Evolutionary conservation across 257 asterid species (phyloP).

Genomic region (Solanum virginianum): DNA sequence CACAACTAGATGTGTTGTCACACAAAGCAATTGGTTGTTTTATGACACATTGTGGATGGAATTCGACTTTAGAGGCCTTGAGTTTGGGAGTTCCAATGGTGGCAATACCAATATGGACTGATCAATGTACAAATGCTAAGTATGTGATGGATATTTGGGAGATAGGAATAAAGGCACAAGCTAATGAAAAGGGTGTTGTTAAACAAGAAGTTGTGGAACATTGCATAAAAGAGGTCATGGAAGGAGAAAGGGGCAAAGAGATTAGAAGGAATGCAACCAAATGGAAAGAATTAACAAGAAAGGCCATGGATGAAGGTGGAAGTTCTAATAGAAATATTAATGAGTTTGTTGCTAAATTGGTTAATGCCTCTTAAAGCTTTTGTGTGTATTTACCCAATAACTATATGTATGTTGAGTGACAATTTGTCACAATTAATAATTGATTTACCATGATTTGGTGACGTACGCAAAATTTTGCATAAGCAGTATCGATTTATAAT

Average conservation of each 20-base stretch:
- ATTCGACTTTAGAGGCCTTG: not conserved
- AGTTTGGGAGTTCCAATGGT: not conserved
- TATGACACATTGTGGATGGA: not conserved
- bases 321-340: not conserved
- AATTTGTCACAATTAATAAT: not conserved
- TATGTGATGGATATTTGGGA: slow-evolving; percentile 2
- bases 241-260: not conserved
- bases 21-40: not conserved
- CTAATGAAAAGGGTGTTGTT: not conserved
- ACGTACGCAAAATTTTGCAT: not conserved
- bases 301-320: not conserved
- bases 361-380: not conserved
- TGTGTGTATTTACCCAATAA: too few relatives aligned
- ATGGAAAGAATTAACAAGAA: not conserved
- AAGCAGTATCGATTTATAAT: not conserved
- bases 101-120: not conserved
- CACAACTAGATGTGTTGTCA: not conserved
- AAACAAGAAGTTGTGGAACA: not conserved
- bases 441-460: not conserved
- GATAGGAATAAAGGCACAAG: not conserved
- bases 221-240: not conserved
- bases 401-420: not conserved
- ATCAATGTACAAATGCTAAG: slow-evolving; percentile 2
- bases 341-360: not conserved
- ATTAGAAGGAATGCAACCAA: not conserved